phyloP scores from a whole-genome alignment of 768 basidiomycete genomes.

The Boletus eberwhitei region DNA sequence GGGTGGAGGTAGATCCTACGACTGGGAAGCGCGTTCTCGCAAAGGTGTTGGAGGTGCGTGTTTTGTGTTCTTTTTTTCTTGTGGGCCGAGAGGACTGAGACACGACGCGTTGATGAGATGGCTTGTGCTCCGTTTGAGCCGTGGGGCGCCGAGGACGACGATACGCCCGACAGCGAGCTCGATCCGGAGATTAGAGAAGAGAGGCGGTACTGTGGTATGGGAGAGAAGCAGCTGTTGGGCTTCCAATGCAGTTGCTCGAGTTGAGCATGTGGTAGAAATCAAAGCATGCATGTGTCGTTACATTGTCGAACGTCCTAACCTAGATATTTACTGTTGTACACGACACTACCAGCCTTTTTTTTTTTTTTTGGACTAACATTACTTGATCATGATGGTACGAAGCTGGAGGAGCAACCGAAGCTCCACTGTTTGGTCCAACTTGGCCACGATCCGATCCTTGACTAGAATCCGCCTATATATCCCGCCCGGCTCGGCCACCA shows the following conservation, averaged over 20 bases:
- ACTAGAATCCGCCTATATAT: slow-evolving; percentile 17
- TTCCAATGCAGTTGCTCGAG: slow-evolving; percentile 96
- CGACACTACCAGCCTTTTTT: not conserved
- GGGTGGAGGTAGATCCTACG: slow-evolving; percentile 62
- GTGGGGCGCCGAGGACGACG: slow-evolving; percentile 77
- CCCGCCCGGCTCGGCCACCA: slow-evolving; percentile 14
- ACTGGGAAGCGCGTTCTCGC: slow-evolving; percentile 67
- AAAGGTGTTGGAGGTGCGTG: slow-evolving; percentile 75
- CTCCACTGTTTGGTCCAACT: slow-evolving; percentile 14
- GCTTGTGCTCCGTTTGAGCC: slow-evolving; percentile 77
- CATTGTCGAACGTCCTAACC: too few relatives aligned
- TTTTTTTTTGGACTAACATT: not conserved
- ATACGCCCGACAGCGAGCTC: slow-evolving; percentile 42
- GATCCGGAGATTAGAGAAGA: slow-evolving; percentile 65
- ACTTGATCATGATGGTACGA: slow-evolving; percentile 20
- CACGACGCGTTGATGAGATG: slow-evolving; percentile 54
- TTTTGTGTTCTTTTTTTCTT: not conserved
- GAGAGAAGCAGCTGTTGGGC: slow-evolving; percentile 71
- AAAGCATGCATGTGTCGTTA: not conserved
- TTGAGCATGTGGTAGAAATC: slow-evolving; percentile 30
- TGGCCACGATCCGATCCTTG: slow-evolving; percentile 21
- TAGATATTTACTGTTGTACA: not conserved
- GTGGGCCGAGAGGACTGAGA: not conserved
- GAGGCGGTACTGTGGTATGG: slow-evolving; percentile 72
- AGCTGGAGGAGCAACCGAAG: slow-evolving; percentile 12